Base-by-base conservation (phyloP, 768 basidiomycete species). In the Asterophora lycoperdoides region DNA sequence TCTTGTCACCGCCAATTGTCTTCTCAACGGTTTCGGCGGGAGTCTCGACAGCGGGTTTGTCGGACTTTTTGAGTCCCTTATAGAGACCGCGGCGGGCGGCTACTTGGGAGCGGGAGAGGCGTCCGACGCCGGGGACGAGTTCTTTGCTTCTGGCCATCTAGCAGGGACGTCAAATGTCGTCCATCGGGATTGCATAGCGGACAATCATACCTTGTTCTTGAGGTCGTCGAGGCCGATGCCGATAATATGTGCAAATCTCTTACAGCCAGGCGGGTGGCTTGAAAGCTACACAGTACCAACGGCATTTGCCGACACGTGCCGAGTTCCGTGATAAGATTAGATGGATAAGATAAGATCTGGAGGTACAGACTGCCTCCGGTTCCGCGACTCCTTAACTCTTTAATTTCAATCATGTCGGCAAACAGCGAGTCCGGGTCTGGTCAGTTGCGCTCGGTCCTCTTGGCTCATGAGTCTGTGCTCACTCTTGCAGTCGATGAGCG, bases 131-230 rank as follows among this genome's bases (percentile, higher is more conserved):
- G 58, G 86, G 81, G 67, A 80, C 83, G 70, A 93, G 74, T 76
- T 88, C 83, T 75, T 88, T 86, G 69, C 78, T 86, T 74, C 88
- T 85, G 70, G 86, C 87, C 88, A 91, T 90, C 84, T 59, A 33
- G 62, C 28, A 58, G 44, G 51, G 45, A 32, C 43, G 44, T 48
- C 42, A 56, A 44, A 48, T 44, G 37, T 33, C 19, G 35, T 29
- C 37, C 26, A 54, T 46, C 28, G 39, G 30, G 26, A 26, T 30
- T 5, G 29, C 15, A 46, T 34, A 48, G 43, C 52, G 38, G 41
- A 56, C 49, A 48, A 55, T 59, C 68, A 61, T 63, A 75, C 74
- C 67, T 76, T 73, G 66, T 66, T 75, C 70, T 72, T 73, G 72
- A 73, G 69, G 73, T 73, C 70, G 70, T 73, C 68, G 71, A 69